These are phyloP conservation scores for Yamadazyma blattariae DNA, from an alignment of 1,139 yeast genomes.

Conservation along the genomic window DNA sequence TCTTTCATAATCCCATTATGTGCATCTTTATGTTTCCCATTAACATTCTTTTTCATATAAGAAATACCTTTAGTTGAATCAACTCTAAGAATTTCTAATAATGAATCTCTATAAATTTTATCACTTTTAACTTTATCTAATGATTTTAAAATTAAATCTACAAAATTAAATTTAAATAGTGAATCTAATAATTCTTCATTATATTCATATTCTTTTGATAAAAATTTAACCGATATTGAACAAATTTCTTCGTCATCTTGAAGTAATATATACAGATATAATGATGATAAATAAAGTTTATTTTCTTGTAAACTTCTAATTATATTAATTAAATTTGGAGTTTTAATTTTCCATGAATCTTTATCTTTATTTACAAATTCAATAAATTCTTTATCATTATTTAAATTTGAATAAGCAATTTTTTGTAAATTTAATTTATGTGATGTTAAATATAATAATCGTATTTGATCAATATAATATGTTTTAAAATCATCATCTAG, in stretches of 20 bases:
- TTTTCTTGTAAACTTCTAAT: conserved; percentile 6
- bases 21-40: conserved; percentile 23
- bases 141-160: conserved; percentile 13
- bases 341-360: conserved; percentile 12
- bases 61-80: conserved; percentile 27
- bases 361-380: conserved; percentile 11
- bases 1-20: conserved; percentile 34
- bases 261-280: conserved; percentile 12
- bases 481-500: conserved; percentile 7
- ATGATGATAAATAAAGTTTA: conserved; percentile 8
- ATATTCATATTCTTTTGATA: conserved; percentile 2
- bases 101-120: conserved; percentile 18
- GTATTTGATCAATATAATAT: conserved; percentile 9
- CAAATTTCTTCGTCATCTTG: conserved; percentile 16
- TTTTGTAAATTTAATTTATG: conserved; percentile 8
- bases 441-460: conserved; percentile 6
- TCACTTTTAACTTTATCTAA: conserved; percentile 20
- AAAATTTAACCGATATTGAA: conserved; percentile 10
- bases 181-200: neutral
- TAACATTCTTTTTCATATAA: conserved; percentile 29
- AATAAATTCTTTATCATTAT: conserved; percentile 10
- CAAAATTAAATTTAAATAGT: conserved; percentile 6
- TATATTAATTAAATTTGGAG: conserved; percentile 5
- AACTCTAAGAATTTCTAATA: conserved; percentile 30
- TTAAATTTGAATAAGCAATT: conserved; percentile 11